Base-by-base conservation (phyloP, 805 yeast species). In the Myxozyma vanderwaltii region DNA sequence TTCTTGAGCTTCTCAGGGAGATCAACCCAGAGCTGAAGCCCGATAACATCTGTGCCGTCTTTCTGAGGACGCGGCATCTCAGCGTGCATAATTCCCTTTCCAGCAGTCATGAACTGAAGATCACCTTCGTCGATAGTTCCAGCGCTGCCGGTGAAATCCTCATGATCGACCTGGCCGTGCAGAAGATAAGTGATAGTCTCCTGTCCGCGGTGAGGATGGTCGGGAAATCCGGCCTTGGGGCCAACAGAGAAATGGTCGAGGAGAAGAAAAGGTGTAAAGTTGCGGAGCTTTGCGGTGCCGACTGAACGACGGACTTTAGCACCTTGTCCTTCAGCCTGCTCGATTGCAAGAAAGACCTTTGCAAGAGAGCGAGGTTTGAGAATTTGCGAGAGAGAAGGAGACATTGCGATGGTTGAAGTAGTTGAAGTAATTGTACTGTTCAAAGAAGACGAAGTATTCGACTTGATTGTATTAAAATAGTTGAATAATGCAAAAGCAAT, bases 31-130 rank as follows among this genome's bases (percentile, higher is more conserved):
- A 90, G 76, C 73, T 90, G 97, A 77, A 89, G 76, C 60, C 96
- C 96, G 47, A 76, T 78, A 21, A 81, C 74, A 0, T 85, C 81
- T 23, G 65, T 59, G 10, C 60, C 65, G 39, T 72, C 74, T 39
- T 80, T 77, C 21, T 76, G 77, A 39, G 78, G 76, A 36, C 85
- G 85, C 7, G 96, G 96, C 83, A 89, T 89, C 70, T 90, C 96
- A 1, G 90, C 81, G 54, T 63, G 97, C 55, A 88, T 88, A 38
- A 89, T 83, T 51, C 95, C 97, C 67, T 81, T 81, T 60, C 96
- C 96, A 4, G 96, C 96, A 27, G 96, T 90, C 96, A 90, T 90
- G 72, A 90, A 89, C 72, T 90, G 97, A 65, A 91, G 76, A 71
- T 90, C 97, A 58, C 96, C 96, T 6, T 89, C 83, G 62, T 81